Percentiles rank a stretch among this genome's conserved stretches.
Conservation (phyloP, 1,284 basidiomycete genomes). For the Boletus mariae region DNA sequence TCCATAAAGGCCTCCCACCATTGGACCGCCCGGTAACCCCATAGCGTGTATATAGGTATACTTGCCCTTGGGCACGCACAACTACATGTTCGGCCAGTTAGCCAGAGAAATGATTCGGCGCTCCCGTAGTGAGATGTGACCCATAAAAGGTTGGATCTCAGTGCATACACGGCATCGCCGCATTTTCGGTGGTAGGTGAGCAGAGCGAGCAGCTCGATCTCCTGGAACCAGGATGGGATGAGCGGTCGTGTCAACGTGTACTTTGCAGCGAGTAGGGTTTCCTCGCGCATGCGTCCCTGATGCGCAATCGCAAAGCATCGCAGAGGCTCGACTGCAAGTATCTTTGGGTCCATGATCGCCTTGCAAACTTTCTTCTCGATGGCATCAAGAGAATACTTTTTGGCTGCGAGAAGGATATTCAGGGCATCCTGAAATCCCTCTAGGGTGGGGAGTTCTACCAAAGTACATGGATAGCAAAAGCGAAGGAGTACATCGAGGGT, state of each 20-base stretch:
- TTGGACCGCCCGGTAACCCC: background rate
- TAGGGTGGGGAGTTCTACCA: constrained; percentile 18
- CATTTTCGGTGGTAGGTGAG: constrained; percentile 13
- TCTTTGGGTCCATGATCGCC: constrained; percentile 10
- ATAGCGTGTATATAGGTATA: too few relatives aligned
- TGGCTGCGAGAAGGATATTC: background rate
- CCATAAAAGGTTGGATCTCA: background rate
- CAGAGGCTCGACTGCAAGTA: constrained; percentile 15
- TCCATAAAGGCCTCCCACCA: constrained; percentile 24
- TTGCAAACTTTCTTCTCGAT: constrained; percentile 17
- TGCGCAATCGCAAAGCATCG: background rate
- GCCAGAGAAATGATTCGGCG: too few relatives aligned
- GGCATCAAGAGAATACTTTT: constrained; percentile 9
- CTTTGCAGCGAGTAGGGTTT: constrained; percentile 16
- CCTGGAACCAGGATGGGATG: constrained; percentile 14
- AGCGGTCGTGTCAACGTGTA: constrained; percentile 15
- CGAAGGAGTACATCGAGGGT: constrained; percentile 23
- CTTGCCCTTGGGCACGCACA: too few relatives aligned
- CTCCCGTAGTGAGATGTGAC: too few relatives aligned
- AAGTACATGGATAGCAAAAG: constrained; percentile 29
- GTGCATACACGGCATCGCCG: constrained; percentile 4
- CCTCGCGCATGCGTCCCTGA: background rate
- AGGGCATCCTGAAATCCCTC: background rate
- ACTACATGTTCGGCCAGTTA: too few relatives aligned
- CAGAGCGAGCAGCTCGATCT: constrained; percentile 19